Conservation (phyloP, 2,329 filamentous ascomycete species). For the Microdochium bolleyi region DNA sequence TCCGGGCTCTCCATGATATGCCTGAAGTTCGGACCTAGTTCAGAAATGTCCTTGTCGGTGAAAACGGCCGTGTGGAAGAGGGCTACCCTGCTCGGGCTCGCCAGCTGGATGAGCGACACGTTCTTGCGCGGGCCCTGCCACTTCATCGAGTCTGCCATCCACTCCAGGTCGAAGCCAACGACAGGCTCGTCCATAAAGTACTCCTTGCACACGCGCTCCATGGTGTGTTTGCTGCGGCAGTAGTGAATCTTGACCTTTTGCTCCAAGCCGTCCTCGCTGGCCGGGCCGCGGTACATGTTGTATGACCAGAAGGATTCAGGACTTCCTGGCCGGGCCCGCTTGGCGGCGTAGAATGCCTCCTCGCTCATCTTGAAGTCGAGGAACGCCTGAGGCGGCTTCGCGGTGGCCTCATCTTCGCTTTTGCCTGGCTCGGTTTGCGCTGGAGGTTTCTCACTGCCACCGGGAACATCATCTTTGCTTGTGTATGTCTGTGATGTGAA, state of each 20-base stretch:
- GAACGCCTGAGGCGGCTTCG: conserved; percentile 1
- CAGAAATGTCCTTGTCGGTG: conserved; percentile 42
- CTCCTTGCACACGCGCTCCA: conserved; percentile 56
- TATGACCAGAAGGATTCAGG: conserved; percentile 60
- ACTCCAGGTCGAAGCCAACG: conserved; percentile 88
- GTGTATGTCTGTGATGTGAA: not conserved
- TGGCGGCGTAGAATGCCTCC: conserved; percentile 38
- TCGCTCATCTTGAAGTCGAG: conserved; percentile 38
- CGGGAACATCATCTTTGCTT: not conserved
- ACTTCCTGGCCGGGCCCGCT: conserved; percentile 32
- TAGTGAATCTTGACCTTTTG: conserved; percentile 66
- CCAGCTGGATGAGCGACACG: conserved; percentile 76
- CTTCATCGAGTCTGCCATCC: conserved; percentile 49
- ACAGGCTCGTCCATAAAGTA: conserved; percentile 63
- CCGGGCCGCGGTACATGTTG: conserved; percentile 52
- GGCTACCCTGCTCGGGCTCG: conserved; percentile 66
- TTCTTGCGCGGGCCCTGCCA: conserved; percentile 51
- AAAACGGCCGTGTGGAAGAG: conserved; percentile 75
- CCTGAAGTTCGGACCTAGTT: conserved; percentile 48
- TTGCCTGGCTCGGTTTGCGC: not conserved
- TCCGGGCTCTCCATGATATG: conserved; percentile 62
- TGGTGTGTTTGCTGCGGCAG: conserved; percentile 58
- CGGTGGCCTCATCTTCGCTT: not conserved
- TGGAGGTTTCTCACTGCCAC: not conserved
- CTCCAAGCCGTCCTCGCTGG: conserved; percentile 26